Conservation (phyloP, 805 yeast species). For the Tetrapisispora pingtungensis region DNA sequence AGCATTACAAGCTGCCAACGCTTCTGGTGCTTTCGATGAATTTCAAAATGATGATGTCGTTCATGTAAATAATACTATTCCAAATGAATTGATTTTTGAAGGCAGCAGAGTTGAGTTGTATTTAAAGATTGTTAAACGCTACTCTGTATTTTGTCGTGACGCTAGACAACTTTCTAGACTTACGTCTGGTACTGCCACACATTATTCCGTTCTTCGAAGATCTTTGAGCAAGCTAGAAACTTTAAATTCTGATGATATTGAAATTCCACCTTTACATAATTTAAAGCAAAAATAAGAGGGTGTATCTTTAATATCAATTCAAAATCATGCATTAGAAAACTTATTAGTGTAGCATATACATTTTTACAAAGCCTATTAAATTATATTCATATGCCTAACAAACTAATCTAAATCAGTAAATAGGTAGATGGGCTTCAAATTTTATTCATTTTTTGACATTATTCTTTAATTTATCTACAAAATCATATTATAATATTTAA, state of each 20-base stretch:
- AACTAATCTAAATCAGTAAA: not conserved
- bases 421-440: not conserved
- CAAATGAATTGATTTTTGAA: slow-evolving; percentile 8
- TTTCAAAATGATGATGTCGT: slow-evolving; percentile 4
- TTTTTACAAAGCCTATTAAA: not conserved
- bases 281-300: slow-evolving; percentile 4
- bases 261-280: slow-evolving; percentile 33
- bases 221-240: slow-evolving; percentile 30
- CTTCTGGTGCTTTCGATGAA: slow-evolving; percentile 32
- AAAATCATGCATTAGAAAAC: too few species aligned
- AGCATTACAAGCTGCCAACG: slow-evolving; percentile 30
- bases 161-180: slow-evolving; percentile 38
- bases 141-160: slow-evolving; percentile 39
- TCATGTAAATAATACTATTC: slow-evolving; percentile 4
- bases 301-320: too few species aligned
- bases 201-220: slow-evolving; percentile 33
- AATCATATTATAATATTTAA: not conserved
- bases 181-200: slow-evolving; percentile 36
- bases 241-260: slow-evolving; percentile 31
- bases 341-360: not conserved
- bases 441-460: not conserved
- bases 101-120: slow-evolving; percentile 42
- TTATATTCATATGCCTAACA: not conserved
- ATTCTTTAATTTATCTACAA: not conserved
- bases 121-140: slow-evolving; percentile 43